Evolutionary conservation across 108 stramenopile species (phyloP).

Genomic region (Stephanodiscus minutulus): DNA sequence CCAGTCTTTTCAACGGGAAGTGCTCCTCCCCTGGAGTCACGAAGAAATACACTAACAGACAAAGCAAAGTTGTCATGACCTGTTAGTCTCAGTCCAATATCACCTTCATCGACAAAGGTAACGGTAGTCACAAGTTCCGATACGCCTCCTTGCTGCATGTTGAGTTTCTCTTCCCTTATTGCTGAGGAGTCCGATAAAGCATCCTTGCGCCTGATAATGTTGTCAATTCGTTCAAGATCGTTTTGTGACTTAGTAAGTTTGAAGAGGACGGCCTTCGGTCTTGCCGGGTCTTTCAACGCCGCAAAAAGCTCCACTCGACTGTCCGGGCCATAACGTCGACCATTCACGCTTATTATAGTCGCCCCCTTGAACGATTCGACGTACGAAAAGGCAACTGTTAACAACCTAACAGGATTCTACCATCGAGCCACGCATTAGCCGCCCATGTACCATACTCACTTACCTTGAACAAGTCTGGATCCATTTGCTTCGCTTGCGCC

Average conservation of each 20-base stretch:
- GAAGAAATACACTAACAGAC: conserved; percentile 58
- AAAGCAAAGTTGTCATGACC: conserved; percentile 66
- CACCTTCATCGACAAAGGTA: conserved; percentile 55
- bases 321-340: conserved; percentile 61
- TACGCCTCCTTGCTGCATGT: neutral
- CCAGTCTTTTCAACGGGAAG: conserved; percentile 57
- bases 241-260: conserved; percentile 64
- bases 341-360: conserved; percentile 86
- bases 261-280: conserved; percentile 87
- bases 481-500: conserved; percentile 74
- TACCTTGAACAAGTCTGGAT: conserved; percentile 68
- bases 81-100: conserved; percentile 80
- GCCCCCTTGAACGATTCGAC: conserved; percentile 54
- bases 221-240: conserved; percentile 65
- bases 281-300: conserved; percentile 79
- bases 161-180: conserved; percentile 5
- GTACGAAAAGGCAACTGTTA: neutral
- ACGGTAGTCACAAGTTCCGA: conserved; percentile 43
- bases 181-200: neutral
- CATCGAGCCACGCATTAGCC: neutral
- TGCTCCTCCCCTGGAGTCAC: conserved; percentile 56
- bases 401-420: neutral
- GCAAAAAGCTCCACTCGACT: conserved; percentile 67
- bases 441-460: neutral
- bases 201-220: conserved; percentile 46